A percentile compares a stretch with the other conserved stretches of the same genome.
These are phyloP conservation scores for Fraxinus baroniana DNA, from an alignment of 305 asterid species.

Conservation along the genomic window DNA sequence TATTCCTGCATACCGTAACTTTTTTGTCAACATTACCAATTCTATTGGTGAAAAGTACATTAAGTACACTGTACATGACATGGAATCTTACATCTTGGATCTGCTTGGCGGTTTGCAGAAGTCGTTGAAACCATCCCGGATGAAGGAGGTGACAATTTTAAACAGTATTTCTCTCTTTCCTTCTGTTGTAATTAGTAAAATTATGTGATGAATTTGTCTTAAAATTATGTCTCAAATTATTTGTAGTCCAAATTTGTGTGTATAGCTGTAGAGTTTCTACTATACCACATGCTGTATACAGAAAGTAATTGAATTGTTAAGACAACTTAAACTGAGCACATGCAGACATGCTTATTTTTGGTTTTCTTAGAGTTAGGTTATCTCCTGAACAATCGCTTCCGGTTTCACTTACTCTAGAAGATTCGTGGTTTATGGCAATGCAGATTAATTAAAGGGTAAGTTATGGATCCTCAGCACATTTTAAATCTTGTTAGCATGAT, in stretches of 20 bases:
- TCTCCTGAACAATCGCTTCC: background rate
- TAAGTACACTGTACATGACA: constrained; percentile 43
- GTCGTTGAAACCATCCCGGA: constrained; percentile 29
- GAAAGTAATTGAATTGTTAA: background rate
- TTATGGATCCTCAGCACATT: background rate
- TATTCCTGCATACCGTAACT: constrained; percentile 47
- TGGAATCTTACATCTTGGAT: constrained; percentile 34
- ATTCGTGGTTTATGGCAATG: background rate
- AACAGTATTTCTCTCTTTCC: background rate
- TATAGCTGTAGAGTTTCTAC: constrained; percentile 13
- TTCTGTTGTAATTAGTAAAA: background rate
- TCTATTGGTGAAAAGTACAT: constrained; percentile 34
- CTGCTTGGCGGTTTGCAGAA: constrained; percentile 32
- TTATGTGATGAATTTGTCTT: background rate
- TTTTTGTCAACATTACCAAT: constrained; percentile 16
- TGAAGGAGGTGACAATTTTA: constrained; percentile 36
- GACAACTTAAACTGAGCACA: background rate
- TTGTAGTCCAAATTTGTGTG: constrained; percentile 9
- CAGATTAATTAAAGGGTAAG: background rate
- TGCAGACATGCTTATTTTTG: background rate
- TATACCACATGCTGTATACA: constrained; percentile 12
- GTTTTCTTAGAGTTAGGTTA: background rate
- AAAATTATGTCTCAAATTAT: background rate
- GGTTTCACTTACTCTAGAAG: background rate
- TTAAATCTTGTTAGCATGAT: background rate